Percentiles rank a stretch among this genome's conserved stretches.
Conservation (phyloP, 441 rosid genomes). For the California macrophylla region DNA sequence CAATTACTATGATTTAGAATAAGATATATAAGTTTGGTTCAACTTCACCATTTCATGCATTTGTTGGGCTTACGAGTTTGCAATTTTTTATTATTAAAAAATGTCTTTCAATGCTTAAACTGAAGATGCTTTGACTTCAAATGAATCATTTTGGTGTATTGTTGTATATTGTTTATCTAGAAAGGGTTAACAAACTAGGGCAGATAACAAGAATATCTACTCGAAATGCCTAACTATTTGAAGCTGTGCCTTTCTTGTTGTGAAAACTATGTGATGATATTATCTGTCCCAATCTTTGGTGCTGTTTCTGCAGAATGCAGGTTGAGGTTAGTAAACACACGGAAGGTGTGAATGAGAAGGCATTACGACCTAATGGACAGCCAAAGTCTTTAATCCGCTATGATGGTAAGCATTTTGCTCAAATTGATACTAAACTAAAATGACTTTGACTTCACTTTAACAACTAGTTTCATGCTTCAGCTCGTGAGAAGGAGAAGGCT, state of each 20-base stretch:
- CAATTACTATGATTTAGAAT: background rate
- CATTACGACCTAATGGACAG: slow-evolving; percentile 84
- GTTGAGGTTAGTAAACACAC: slow-evolving; percentile 95
- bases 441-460: background rate
- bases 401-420: slow-evolving; percentile 48
- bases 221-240: background rate
- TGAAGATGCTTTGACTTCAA: background rate
- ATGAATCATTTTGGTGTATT: background rate
- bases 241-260: background rate
- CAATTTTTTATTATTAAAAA: background rate
- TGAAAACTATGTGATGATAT: background rate
- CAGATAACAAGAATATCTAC: background rate
- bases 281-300: background rate
- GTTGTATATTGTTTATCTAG: background rate
- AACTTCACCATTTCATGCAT: background rate
- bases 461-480: slow-evolving; percentile 26
- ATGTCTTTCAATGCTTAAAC: background rate
- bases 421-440: background rate
- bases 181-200: background rate
- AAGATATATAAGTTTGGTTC: background rate
- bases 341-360: slow-evolving; percentile 68
- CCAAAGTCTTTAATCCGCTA: slow-evolving; percentile 77
- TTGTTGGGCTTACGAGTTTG: background rate
- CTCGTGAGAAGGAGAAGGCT: slow-evolving; percentile 79
- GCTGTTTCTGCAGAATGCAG: slow-evolving; percentile 60